Percentiles rank a stretch among this genome's conserved stretches.
Evolutionary conservation across 2,329 filamentous ascomycete species (phyloP).

Genomic region (Pseudogymnoascus sp.): DNA sequence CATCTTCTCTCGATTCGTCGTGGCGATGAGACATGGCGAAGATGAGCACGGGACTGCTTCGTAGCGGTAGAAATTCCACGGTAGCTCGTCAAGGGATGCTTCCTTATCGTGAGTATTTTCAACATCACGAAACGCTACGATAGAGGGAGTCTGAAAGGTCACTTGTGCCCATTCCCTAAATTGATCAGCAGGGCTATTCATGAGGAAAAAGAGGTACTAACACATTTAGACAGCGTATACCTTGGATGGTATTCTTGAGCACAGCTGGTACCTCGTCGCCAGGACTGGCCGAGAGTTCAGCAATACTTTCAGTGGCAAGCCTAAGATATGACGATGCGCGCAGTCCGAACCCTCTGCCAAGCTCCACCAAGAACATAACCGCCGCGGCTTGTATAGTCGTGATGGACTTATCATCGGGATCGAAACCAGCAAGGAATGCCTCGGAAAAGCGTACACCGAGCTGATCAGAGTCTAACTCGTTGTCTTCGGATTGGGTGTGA

Average conservation of each 20-base stretch:
- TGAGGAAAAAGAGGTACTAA: constrained; percentile 17
- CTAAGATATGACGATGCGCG: constrained; percentile 25
- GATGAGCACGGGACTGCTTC: constrained; percentile 16
- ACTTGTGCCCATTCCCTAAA: constrained; percentile 29
- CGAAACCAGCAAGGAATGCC: constrained; percentile 19
- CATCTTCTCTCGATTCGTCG: constrained; percentile 26
- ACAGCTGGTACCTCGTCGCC: constrained; percentile 22
- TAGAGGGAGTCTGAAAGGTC: constrained; percentile 24
- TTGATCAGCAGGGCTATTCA: constrained; percentile 17
- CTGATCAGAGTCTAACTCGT: constrained; percentile 21
- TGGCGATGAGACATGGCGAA: constrained; percentile 22
- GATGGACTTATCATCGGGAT: constrained; percentile 20
- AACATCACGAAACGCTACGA: constrained; percentile 10
- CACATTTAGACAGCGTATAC: constrained; percentile 28
- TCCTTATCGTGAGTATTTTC: constrained; percentile 16
- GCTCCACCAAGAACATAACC: constrained; percentile 28
- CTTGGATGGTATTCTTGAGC: constrained; percentile 25
- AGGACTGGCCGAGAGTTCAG: constrained; percentile 5
- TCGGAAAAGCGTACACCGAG: constrained; percentile 24
- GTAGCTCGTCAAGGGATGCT: constrained; percentile 15
- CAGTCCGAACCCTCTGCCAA: constrained; percentile 20
- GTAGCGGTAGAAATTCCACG: constrained; percentile 24
- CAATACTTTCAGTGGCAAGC: constrained; percentile 20
- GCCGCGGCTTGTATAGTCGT: constrained; percentile 27
- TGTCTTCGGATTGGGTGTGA: constrained; percentile 18